A percentile compares a stretch with the other conserved stretches of the same genome.
Evolutionary conservation across 2,329 filamentous ascomycete genomes (phyloP).

Genomic region (Colletotrichum sp.): DNA sequence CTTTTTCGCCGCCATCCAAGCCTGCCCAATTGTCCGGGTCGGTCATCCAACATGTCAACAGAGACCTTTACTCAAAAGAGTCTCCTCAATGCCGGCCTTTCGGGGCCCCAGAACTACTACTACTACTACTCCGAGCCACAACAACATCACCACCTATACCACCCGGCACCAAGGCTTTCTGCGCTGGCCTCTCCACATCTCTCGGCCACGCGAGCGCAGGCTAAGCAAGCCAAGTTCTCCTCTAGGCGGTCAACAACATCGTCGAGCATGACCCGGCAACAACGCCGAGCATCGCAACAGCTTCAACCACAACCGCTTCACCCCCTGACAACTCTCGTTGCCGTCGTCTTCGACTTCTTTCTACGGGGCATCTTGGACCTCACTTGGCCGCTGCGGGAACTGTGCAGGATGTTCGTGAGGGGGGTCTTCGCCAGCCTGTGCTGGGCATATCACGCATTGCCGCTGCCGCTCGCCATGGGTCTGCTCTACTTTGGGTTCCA

Average conservation of each 20-base stretch:
- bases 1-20: background rate
- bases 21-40: background rate
- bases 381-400: conserved; percentile 12
- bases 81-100: conserved; percentile 16
- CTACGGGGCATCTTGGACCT: conserved; percentile 12
- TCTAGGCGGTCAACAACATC: background rate
- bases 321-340: conserved; percentile 1
- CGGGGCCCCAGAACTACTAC: conserved; percentile 18
- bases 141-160: conserved; percentile 12
- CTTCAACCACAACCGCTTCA: conserved; percentile 5
- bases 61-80: conserved; percentile 17
- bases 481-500: conserved; percentile 18
- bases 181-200: conserved; percentile 9
- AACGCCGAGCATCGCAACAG: background rate
- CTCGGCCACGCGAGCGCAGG: background rate
- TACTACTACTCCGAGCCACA: conserved; percentile 4
- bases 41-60: conserved; percentile 15
- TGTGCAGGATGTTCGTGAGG: conserved; percentile 1
- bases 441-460: conserved; percentile 15
- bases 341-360: conserved; percentile 15
- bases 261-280: conserved; percentile 5
- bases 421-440: conserved; percentile 7
- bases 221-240: conserved; percentile 7
- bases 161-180: conserved; percentile 15
- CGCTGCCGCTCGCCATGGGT: conserved; percentile 12